Evolutionary conservation across 2,329 filamentous ascomycete genomes (phyloP), one percentile per base, ranked within the genome.

Genomic region (Xylaria sp.): DNA sequence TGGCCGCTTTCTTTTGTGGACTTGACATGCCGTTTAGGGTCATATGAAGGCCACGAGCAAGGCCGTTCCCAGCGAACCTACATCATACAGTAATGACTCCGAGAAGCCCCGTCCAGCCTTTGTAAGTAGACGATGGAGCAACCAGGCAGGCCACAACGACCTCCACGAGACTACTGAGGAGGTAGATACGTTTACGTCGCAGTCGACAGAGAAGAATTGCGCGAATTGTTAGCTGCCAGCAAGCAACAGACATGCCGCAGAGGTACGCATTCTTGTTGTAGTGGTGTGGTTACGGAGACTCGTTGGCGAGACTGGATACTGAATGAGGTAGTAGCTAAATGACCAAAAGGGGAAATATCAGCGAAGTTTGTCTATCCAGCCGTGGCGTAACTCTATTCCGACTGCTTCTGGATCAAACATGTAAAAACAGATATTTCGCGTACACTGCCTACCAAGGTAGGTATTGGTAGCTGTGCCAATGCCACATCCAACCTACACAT

Each of bases 261-360:
- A 20, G 10, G 17, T 11, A 36, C n/a, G n/a, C n/a, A 45, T 36
- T 22, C n/a, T 36, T 13, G 29, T 22, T 9, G 29, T 36, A 31
- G 49, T 22, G 42, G 20, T 22, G 6, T n/a, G 42, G 42, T 45
- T 45, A 45, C n/a, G 42, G 42, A 45, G 42, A 45, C 20, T 45
- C 42, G 20, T 20, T 45, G 13, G 10, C 42, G 9, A 17, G 11
- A 22, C 42, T 42, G 39, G 39, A 44, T 22, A 20, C n/a, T n/a
- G n/a, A n/a, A n/a, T n/a, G n/a, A n/a, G n/a, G n/a, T n/a, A n/a
- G n/a, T n/a, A n/a, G n/a, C n/a, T n/a, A 2, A 44, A 45, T 39
- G 36, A 29, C 60, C 44, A 44, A 55, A 66, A 66, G 42, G 42
- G 64, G 60, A 66, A 66, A 66, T 55, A 50, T 25, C 54, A 54